Conservation (phyloP, 768 basidiomycete genomes). For the Mycena vulgaris region DNA sequence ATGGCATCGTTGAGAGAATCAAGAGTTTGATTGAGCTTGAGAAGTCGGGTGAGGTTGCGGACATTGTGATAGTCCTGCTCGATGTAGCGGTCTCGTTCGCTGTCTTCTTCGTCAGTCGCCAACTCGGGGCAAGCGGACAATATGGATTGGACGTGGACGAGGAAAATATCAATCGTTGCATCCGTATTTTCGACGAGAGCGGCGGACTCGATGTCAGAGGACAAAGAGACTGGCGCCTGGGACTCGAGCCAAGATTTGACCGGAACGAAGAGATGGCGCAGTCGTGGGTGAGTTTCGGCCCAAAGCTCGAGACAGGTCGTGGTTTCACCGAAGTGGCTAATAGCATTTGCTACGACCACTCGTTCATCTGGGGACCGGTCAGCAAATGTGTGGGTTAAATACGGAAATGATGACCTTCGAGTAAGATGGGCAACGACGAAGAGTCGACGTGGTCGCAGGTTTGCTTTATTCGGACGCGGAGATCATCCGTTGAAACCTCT, state of each 20-base stretch:
- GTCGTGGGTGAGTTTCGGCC: constrained; percentile 44
- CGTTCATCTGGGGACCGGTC: constrained; percentile 29
- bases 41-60: constrained; percentile 61
- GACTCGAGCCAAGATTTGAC: constrained; percentile 50
- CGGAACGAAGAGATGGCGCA: constrained; percentile 52
- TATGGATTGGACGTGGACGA: constrained; percentile 77
- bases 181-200: constrained; percentile 47
- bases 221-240: constrained; percentile 3
- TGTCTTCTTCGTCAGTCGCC: constrained; percentile 44
- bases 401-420: constrained; percentile 17
- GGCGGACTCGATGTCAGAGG: constrained; percentile 14
- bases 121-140: constrained; percentile 56
- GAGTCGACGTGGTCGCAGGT: constrained; percentile 36
- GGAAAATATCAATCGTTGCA: constrained; percentile 70
- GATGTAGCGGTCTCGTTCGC: constrained; percentile 64
- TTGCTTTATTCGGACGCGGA: constrained; percentile 42
- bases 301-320: constrained; percentile 41
- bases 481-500: constrained; percentile 41
- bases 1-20: constrained; percentile 59
- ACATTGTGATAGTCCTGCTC: constrained; percentile 61
- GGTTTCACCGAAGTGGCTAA: constrained; percentile 18
- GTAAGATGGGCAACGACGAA: constrained; percentile 31
- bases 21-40: constrained; percentile 63
- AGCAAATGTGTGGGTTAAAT: not conserved
- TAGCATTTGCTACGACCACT: constrained; percentile 17